These are phyloP conservation scores for grape (Vitis vinifera) DNA, from an alignment of 164 flowering plant species.

Conservation along the genomic window DNA sequence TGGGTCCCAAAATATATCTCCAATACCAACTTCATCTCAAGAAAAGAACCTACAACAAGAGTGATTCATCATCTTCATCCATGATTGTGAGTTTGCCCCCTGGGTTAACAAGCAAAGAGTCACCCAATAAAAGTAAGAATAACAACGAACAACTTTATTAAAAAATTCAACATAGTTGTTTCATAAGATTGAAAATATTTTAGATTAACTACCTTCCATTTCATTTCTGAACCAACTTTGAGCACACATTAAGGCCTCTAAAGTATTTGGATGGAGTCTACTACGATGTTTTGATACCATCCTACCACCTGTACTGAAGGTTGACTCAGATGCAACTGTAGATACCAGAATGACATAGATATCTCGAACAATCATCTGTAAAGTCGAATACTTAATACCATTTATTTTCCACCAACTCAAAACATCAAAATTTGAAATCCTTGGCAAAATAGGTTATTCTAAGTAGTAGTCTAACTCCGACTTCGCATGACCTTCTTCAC, in stretches of 20 bases:
- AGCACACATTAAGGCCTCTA: constrained; percentile 9
- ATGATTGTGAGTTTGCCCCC: no score
- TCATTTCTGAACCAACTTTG: background rate
- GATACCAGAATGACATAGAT: background rate
- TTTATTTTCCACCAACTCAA: background rate
- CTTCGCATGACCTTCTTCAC: background rate
- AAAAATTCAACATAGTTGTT: no score
- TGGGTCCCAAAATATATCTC: no score
- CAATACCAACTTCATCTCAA: no score
- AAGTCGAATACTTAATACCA: background rate
- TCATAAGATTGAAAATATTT: no score
- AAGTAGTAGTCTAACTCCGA: background rate
- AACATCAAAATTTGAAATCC: background rate
- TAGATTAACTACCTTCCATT: background rate
- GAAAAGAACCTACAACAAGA: no score
- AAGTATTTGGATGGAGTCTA: constrained; percentile 4
- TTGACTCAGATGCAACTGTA: background rate
- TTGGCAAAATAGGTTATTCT: background rate
- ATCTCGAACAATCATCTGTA: constrained; percentile 8
- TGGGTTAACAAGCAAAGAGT: no score
- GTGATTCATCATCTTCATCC: no score
- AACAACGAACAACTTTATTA: no score
- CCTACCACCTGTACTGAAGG: constrained; percentile 9
- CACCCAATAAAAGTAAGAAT: no score
- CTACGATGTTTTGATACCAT: constrained; percentile 8